Evolutionary conservation across 306 rosid species (phyloP).

Genomic region (Trifolium dubium): DNA sequence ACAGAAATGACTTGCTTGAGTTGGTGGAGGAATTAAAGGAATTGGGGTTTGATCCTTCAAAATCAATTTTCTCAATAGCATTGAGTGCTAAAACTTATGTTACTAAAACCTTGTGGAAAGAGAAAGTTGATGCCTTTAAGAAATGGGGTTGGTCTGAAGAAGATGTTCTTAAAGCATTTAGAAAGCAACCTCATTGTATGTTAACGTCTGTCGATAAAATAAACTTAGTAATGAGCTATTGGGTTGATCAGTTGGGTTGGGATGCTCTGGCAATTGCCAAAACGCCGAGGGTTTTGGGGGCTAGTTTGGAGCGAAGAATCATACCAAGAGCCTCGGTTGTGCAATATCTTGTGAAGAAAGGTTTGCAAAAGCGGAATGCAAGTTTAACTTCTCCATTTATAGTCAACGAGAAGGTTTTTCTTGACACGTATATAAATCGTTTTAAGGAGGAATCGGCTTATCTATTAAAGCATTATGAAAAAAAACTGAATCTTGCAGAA

Average conservation of each 20-base stretch:
- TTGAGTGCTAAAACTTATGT: conserved; percentile 35
- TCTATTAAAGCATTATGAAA: background rate
- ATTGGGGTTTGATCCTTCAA: conserved; percentile 51
- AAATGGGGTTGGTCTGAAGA: conserved; percentile 70
- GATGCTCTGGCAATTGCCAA: conserved; percentile 23
- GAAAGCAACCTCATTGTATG: conserved; percentile 51
- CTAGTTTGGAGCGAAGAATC: conserved; percentile 50
- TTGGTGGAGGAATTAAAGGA: conserved; percentile 40
- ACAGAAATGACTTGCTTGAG: background rate
- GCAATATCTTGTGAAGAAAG: conserved; percentile 41
- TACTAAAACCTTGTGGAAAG: conserved; percentile 47
- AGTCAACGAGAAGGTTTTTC: conserved; percentile 3
- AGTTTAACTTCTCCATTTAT: conserved; percentile 3
- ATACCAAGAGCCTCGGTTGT: conserved; percentile 49
- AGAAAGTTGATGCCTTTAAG: conserved; percentile 46
- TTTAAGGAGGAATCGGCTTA: background rate
- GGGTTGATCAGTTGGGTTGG: conserved; percentile 48
- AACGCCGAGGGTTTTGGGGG: background rate
- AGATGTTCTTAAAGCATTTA: conserved; percentile 42
- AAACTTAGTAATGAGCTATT: conserved; percentile 41
- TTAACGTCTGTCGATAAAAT: conserved; percentile 45
- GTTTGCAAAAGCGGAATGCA: conserved; percentile 30
- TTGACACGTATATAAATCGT: conserved; percentile 25
- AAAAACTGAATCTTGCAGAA: background rate
- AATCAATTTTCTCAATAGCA: conserved; percentile 36